Evolutionary conservation across 2,329 filamentous ascomycete species (phyloP), one percentile per base, ranked within the genome.

Genomic region (Coniochaeta sp.): DNA sequence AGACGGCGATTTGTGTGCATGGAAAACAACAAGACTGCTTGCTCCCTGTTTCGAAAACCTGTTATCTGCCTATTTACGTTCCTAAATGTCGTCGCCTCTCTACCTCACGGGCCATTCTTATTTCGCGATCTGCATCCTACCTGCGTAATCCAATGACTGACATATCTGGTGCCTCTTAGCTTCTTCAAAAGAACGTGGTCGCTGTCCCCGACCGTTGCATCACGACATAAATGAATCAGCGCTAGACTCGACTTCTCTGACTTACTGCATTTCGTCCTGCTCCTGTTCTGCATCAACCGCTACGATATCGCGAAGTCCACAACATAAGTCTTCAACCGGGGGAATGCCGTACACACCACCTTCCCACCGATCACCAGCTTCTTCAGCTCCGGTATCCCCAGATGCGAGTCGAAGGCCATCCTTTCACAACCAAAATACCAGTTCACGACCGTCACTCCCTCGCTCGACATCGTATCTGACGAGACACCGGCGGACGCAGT

Each of bases 321-420:
- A 36, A 22, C 19, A 8, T 28, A 19, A 19, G 16, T 12, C 14
- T 52, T 58, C 30, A 52, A 26, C 22, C 58, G 36, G 73, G 73
- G 79, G 82, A 79, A 95, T 95, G 90, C 90, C 90, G 85, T 95
- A 95, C 80, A 95, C 90, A 75, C 90, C 90, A 62, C 90, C 90
- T 64, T 85, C 87, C 68, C 83, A 84, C 71, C 78, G 81, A 71
- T 87, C 85, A 62, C 84, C 85, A 70, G 79, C 84, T 66, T 79
- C 82, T 63, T 86, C 85, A 68, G 77, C 79, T 62, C 76, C 81
- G 58, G 69, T 78, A 24, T 87, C 85, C 58, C 85, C 85, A 14
- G 76, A 79, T 66, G 70, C 73, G 64, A 87, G 83, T 70, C 82
- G 85, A 64, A 80, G 84, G 62, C 78, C 84, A 17, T 88, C 85